These are phyloP conservation scores for Parasitella parasitica DNA, from an alignment of 371 early-diverging fungal genomes.

Conservation along the genomic window DNA sequence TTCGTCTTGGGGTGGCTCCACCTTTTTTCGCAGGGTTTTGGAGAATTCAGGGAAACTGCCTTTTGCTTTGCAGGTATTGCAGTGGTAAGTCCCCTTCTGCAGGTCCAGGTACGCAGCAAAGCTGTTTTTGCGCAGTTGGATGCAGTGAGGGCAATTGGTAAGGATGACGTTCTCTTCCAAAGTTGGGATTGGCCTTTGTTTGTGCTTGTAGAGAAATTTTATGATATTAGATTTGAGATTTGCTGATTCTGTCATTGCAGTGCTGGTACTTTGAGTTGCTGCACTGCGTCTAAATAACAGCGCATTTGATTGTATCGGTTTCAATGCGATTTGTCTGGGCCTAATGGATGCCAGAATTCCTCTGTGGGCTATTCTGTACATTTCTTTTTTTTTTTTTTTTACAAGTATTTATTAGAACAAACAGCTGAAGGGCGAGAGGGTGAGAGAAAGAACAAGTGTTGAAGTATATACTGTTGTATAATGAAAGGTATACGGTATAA, in stretches of 20 bases:
- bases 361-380: not conserved
- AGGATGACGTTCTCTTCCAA: conserved; percentile 21
- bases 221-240: conserved; percentile 26
- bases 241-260: not conserved
- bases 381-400: too few relatives aligned
- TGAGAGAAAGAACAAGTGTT: not conserved
- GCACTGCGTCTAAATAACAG: not conserved
- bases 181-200: conserved; percentile 42
- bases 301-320: not conserved
- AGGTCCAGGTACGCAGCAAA: conserved; percentile 40
- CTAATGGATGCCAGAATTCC: not conserved
- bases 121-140: conserved; percentile 32
- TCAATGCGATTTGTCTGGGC: not conserved
- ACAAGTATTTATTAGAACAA: not conserved
- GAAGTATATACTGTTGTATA: not conserved
- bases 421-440: not conserved
- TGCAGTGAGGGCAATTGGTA: conserved; percentile 51
- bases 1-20: not conserved
- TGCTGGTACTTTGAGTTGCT: not conserved
- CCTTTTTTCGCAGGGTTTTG: not conserved
- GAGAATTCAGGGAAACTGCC: conserved; percentile 31
- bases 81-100: conserved; percentile 38
- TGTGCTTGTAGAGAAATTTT: conserved; percentile 32
- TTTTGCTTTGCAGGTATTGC: conserved; percentile 26
- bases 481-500: not conserved